phyloP scores from a whole-genome alignment of 768 basidiomycete genomes.

The Boletus coccyginus region DNA sequence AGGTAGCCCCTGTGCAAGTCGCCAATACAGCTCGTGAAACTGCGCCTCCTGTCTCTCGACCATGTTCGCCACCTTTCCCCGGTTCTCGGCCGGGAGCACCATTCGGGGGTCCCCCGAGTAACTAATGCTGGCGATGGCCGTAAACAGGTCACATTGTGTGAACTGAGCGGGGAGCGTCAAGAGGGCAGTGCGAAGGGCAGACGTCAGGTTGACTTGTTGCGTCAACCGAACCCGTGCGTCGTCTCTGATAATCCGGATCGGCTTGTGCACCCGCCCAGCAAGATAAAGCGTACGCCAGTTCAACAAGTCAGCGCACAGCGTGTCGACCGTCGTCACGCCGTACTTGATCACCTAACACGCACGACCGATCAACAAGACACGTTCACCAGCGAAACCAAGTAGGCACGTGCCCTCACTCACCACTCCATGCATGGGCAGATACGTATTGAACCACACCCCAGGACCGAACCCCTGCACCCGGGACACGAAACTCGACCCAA shows the following conservation, averaged over 20 bases:
- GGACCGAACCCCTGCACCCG: constrained; percentile 73
- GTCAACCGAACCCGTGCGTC: constrained; percentile 90
- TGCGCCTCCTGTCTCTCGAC: constrained; percentile 77
- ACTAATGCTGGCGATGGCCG: constrained; percentile 79
- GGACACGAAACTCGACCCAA: constrained; percentile 83
- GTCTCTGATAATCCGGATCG: constrained; percentile 88
- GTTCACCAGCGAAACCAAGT: neutral
- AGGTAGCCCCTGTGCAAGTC: constrained; percentile 72
- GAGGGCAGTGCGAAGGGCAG: constrained; percentile 87
- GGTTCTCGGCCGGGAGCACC: constrained; percentile 92
- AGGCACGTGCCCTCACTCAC: constrained; percentile 46
- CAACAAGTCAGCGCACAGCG: constrained; percentile 83
- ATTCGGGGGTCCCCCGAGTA: constrained; percentile 93
- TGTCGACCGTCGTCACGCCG: constrained; percentile 89
- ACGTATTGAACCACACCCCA: constrained; percentile 96
- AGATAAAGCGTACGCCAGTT: constrained; percentile 94
- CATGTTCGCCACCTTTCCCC: constrained; percentile 91
- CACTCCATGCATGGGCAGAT: constrained; percentile 77
- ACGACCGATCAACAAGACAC: constrained; percentile 2
- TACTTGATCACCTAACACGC: constrained; percentile 91
- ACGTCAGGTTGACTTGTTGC: constrained; percentile 90
- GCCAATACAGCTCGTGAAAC: constrained; percentile 86
- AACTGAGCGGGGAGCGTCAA: constrained; percentile 83
- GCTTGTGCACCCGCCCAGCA: constrained; percentile 97
- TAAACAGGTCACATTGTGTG: constrained; percentile 78